These are phyloP conservation scores for Pseudogymnoascus sp. DNA, from an alignment of 2,329 filamentous ascomycete genomes.

Conservation along the genomic window DNA sequence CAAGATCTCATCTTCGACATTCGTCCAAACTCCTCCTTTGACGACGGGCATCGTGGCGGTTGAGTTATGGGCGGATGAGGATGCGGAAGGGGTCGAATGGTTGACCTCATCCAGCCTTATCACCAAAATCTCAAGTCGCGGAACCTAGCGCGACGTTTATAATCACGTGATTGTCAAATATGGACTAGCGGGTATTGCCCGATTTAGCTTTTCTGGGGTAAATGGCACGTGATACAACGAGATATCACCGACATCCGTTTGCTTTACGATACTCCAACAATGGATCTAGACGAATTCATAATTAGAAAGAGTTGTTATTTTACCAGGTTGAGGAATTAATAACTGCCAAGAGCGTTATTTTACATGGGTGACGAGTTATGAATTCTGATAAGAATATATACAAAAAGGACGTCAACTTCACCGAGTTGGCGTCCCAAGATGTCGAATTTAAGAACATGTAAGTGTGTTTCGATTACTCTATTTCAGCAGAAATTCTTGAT, in stretches of 20 bases:
- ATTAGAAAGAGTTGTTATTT: too few species aligned
- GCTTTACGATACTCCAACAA: too few species aligned
- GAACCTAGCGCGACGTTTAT: not conserved
- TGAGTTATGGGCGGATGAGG: conserved; percentile 5
- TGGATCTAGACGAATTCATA: too few species aligned
- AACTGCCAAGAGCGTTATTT: too few species aligned
- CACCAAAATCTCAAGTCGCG: conserved; percentile 6
- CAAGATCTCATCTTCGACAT: conserved; percentile 89
- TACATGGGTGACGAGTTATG: not conserved
- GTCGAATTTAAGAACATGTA: conserved; percentile 52
- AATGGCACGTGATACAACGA: not conserved
- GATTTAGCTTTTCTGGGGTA: conserved; percentile 1
- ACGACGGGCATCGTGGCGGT: conserved; percentile 57
- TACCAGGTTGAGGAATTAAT: too few species aligned
- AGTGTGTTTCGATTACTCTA: conserved; percentile 26
- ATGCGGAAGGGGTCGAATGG: not conserved
- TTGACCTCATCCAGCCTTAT: conserved; percentile 7
- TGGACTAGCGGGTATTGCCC: not conserved
- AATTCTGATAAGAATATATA: conserved; percentile 38
- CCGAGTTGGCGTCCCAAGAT: conserved; percentile 50
- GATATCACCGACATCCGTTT: too few species aligned
- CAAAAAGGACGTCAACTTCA: conserved; percentile 54
- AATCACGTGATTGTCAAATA: not conserved
- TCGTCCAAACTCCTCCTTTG: conserved; percentile 69
- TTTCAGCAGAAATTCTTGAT: not conserved